Conservation (phyloP, 257 asterid species). For the Solanum stenotomum region DNA sequence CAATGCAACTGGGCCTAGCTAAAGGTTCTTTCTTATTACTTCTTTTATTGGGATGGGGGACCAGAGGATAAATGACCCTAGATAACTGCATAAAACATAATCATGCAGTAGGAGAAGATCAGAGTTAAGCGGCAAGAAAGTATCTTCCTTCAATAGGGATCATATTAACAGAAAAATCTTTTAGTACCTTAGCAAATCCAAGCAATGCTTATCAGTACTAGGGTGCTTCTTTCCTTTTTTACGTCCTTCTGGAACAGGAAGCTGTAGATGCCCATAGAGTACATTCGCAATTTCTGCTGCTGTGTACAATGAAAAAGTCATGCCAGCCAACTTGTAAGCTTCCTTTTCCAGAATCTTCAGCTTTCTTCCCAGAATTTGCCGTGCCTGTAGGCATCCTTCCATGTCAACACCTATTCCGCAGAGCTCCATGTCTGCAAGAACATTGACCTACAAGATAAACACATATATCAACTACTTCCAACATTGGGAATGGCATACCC, state of each 20-base stretch:
- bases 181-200: constrained; percentile 64
- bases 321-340: constrained; percentile 76
- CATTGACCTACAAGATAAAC: constrained; percentile 41
- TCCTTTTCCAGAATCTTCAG: too few relatives aligned
- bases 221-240: constrained; percentile 71
- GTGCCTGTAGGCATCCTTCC: constrained; percentile 87
- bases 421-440: constrained; percentile 94
- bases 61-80: not conserved
- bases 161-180: not conserved
- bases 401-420: constrained; percentile 96
- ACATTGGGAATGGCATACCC: not conserved
- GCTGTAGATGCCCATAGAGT: constrained; percentile 84
- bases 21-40: not conserved
- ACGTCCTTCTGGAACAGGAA: constrained; percentile 72
- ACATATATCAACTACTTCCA: not conserved
- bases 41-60: not conserved
- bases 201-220: constrained; percentile 85
- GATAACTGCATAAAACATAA: not conserved
- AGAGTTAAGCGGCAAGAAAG: not conserved
- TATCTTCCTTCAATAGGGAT: not conserved
- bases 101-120: not conserved
- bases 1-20: not conserved
- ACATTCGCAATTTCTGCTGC: constrained; percentile 91
- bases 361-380: constrained; percentile 63
- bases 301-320: constrained; percentile 70